Base-by-base conservation (phyloP, 345 rosid species). In the Raphanus raphanistrum region DNA sequence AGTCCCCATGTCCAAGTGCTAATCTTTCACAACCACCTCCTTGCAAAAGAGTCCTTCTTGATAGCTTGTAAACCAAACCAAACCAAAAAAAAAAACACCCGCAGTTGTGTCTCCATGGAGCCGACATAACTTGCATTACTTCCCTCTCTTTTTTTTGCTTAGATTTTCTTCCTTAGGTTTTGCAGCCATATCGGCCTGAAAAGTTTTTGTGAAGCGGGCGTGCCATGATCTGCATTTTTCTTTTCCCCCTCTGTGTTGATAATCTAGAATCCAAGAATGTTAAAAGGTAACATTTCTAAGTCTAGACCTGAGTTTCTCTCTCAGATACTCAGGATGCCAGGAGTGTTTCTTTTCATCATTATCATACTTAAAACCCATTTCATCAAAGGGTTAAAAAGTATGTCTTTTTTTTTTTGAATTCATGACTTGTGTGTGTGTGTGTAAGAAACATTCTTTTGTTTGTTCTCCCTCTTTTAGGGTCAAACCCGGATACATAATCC, bases 31-130 rank as follows among this genome's bases (percentile, higher is more conserved):
- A 86, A 79, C 94, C 93, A 76, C 98, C 98, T 5, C 85, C 90
- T 78, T 94, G 98, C 95, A 92, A 88, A 89, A 82, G 98, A 82
- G 95, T 90, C 82, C 97, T 94, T 78, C 97, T 94, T 32, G 94
- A 88, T 70, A 92, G 97, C 83, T 87, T 94, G 83, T 94, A 74
- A 88, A 63, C 55, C 66, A 63, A 48, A 12, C 62, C 29, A 52
- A 4, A 29, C 31, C 31, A 48, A 31, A 71, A 36, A 71, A 36
- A 41, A 67, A 67, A 0, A 6, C 17, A 0, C 41, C 25, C 29
- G 63, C 72, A 5, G 79, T 75, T 80, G 58, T 80, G 83, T 75
- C 83, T 41, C 16, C 73, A 27, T 70, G 80, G 76, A 71, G 84
- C 61, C 0, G 80, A 33, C 83, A 75, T 62, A 80, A 72, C 76